phyloP scores from a whole-genome alignment of 306 rosid species.

The Inga leiocalycina region DNA sequence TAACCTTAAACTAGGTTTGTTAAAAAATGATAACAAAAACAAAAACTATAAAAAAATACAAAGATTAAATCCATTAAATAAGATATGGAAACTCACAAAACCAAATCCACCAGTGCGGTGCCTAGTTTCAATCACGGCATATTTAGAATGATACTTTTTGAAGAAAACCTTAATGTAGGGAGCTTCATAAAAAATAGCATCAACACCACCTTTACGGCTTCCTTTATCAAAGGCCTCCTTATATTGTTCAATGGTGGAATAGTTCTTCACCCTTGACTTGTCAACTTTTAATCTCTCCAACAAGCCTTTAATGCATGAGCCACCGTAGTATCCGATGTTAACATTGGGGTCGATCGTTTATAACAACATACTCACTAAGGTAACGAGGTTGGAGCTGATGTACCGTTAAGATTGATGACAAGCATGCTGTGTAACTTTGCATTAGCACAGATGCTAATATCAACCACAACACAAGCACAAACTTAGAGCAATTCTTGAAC shows the following conservation, averaged over 20 bases:
- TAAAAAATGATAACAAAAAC: not conserved
- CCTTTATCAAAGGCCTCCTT: slow-evolving; percentile 31
- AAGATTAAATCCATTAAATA: not conserved
- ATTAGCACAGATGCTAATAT: slow-evolving; percentile 12
- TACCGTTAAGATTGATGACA: slow-evolving; percentile 28
- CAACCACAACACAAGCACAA: slow-evolving; percentile 25
- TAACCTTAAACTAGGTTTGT: too few species aligned
- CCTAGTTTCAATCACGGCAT: slow-evolving; percentile 12
- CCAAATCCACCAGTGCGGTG: slow-evolving; percentile 37
- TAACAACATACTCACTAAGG: not conserved
- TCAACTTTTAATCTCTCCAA: not conserved
- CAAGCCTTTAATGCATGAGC: not conserved
- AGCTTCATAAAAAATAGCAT: slow-evolving; percentile 36
- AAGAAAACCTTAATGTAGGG: slow-evolving; percentile 38
- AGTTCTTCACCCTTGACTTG: not conserved
- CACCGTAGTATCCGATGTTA: not conserved
- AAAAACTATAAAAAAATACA: too few species aligned
- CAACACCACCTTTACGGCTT: slow-evolving; percentile 27
- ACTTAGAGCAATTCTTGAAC: slow-evolving; percentile 19
- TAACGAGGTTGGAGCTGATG: slow-evolving; percentile 20
- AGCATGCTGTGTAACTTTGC: slow-evolving; percentile 33
- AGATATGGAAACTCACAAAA: slow-evolving; percentile 21
- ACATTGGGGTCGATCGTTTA: not conserved
- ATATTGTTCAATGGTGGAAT: slow-evolving; percentile 8
- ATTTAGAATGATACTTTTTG: slow-evolving; percentile 9